Conservation (phyloP, 805 yeast genomes). For the Wickerhamiella australiensis region DNA sequence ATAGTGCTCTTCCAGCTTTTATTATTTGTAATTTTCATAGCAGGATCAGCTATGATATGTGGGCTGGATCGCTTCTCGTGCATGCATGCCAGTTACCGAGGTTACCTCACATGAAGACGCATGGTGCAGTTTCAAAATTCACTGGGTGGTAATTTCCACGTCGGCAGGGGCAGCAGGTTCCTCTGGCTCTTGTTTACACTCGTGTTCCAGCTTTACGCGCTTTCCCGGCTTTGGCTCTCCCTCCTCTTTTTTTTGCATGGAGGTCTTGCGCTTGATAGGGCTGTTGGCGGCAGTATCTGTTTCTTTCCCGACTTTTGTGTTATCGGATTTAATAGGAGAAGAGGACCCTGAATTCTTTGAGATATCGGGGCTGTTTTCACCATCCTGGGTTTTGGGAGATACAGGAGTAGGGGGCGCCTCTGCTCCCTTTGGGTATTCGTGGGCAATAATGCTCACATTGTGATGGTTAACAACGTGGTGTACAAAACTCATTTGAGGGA, state of each 20-base stretch:
- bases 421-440: neutral
- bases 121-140: neutral
- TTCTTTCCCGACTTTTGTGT: too few relatives aligned
- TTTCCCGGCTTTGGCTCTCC: neutral
- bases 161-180: neutral
- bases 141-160: neutral
- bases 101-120: slow-evolving; percentile 1
- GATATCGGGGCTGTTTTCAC: neutral
- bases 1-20: neutral
- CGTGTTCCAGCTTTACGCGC: neutral
- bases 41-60: neutral
- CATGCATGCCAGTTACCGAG: slow-evolving; percentile 2
- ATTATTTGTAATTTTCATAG: slow-evolving; percentile 1
- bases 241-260: neutral
- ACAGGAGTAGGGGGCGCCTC: neutral
- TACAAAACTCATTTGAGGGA: neutral
- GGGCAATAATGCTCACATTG: slow-evolving; percentile 1
- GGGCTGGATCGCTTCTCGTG: slow-evolving; percentile 2
- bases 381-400: neutral
- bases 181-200: neutral
- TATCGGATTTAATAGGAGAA: too few relatives aligned
- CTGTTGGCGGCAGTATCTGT: too few relatives aligned
- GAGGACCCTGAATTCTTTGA: too few relatives aligned
- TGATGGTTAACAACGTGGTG: neutral
- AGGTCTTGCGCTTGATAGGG: too few relatives aligned